Evolutionary conservation across 2,329 filamentous ascomycete genomes (phyloP), one percentile per base, ranked within the genome.

Genomic region (Myriosclerotinia curreyana): DNA sequence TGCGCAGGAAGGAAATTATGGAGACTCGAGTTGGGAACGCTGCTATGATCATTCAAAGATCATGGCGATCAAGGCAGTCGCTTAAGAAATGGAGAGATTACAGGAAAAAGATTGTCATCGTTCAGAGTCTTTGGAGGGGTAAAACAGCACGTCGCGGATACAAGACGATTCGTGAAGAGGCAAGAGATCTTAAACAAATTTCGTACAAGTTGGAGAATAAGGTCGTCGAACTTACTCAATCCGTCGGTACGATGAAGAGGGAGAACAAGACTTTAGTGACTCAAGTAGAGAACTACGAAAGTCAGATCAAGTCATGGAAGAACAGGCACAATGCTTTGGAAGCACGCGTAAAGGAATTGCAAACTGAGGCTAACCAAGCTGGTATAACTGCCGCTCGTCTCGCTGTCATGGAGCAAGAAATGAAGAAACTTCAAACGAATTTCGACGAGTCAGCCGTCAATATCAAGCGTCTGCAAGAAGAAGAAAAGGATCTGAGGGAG

Each of bases 181-280:
- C 95, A 69, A 90, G 95, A 74, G 96, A 99, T 80, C 85, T 99
- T 76, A 98, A 98, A 83, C 94, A 98, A 78, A 99, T 99, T 71
- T 98, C 95, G 2, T 99, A 99, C 83, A 98, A 96, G 82, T 82
- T 99, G 72, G 95, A 99, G 78, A 98, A 99, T 84, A 99, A 99
- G 86, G 95, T 99, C 68, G 92, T 99, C 68, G 95, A 99, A 80
- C 84, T 99, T 73, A 99, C 95, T 1, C 95, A 99, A 77, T 91
- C 89, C 58, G 79, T 99, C 71, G 93, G 95, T 69, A 88, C 92
- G 12, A 89, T 96, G 83, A 96, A 96, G 81, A 86, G 88, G 68
- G 91, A 96, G 79, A 99, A 99, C 84, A 97, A 96, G 82, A 85
- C 85, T 65, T 83, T 99, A 67, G 82, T 90, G 71, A 88, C 85